These are phyloP conservation scores for Thalassiosira livingstoniorum DNA, from an alignment of 352 stramenopile genomes.

Conservation along the genomic window DNA sequence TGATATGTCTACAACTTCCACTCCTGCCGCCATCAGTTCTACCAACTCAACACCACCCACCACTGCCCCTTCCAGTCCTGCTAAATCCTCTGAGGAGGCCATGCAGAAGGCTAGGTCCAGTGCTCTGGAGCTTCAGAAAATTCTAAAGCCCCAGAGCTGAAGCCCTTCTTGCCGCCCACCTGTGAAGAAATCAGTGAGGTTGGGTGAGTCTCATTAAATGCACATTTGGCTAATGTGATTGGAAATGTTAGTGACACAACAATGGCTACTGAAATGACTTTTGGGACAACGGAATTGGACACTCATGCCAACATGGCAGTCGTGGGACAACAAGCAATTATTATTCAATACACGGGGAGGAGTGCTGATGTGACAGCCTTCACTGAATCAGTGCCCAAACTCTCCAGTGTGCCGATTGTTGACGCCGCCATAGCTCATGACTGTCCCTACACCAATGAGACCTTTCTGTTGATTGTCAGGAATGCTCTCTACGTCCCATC, in stretches of 20 bases:
- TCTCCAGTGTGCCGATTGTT: constrained; percentile 39
- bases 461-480: constrained; percentile 40
- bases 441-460: constrained; percentile 22
- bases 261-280: background rate
- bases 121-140: constrained; percentile 1
- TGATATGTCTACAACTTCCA: too few relatives aligned
- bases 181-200: background rate
- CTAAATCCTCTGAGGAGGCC: background rate
- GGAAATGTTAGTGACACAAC: background rate
- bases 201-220: background rate
- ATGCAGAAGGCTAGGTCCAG: background rate
- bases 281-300: constrained; percentile 44
- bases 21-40: too few relatives aligned
- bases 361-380: constrained; percentile 44
- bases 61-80: too few relatives aligned
- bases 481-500: constrained; percentile 58
- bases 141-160: constrained; percentile 8
- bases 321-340: constrained; percentile 29
- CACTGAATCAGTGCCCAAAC: background rate
- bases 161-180: background rate
- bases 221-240: background rate
- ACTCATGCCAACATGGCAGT: constrained; percentile 66
- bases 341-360: constrained; percentile 38
- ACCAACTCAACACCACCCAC: too few relatives aligned
- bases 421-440: constrained; percentile 56